Conservation (phyloP, 2,329 filamentous ascomycete species). For the Nigrograna mackinnonii region DNA sequence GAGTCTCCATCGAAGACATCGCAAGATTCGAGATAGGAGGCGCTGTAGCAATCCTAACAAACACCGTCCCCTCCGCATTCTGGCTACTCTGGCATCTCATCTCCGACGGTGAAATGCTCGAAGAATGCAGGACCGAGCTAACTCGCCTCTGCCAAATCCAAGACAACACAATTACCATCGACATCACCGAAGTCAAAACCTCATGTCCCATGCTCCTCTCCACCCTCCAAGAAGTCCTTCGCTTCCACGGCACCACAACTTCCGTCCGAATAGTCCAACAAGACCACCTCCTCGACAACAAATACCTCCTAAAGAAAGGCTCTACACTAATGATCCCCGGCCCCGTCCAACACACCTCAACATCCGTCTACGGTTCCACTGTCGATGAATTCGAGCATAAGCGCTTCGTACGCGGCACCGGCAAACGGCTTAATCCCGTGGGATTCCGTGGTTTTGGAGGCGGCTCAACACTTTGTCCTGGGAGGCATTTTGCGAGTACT, state of each 20-base stretch:
- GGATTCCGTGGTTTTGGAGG: constrained; percentile 34
- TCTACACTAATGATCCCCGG: constrained; percentile 28
- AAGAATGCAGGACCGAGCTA: constrained; percentile 30
- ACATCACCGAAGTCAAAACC: constrained; percentile 20
- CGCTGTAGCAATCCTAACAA: constrained; percentile 41
- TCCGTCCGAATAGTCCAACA: constrained; percentile 25
- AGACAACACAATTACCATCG: constrained; percentile 6
- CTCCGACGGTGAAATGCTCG: constrained; percentile 31
- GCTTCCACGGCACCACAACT: neutral
- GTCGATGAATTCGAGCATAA: constrained; percentile 29
- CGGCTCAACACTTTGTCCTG: constrained; percentile 33
- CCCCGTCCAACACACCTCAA: constrained; percentile 26
- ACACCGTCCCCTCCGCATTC: constrained; percentile 41
- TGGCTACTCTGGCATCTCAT: constrained; percentile 43
- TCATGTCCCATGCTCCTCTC: constrained; percentile 28
- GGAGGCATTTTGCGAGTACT: constrained; percentile 34
- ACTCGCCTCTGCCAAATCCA: neutral
- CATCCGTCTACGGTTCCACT: constrained; percentile 29
- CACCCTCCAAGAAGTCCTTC: neutral
- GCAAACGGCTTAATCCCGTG: constrained; percentile 6
- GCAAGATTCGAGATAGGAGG: constrained; percentile 39
- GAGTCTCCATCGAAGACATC: constrained; percentile 16
- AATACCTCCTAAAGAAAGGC: constrained; percentile 35
- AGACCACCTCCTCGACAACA: constrained; percentile 29
- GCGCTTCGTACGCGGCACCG: constrained; percentile 24